A percentile compares a stretch with the other conserved stretches of the same genome.
phyloP scores from a whole-genome alignment of 2,329 filamentous ascomycete species.

The Raffaelea deltoideospora region DNA sequence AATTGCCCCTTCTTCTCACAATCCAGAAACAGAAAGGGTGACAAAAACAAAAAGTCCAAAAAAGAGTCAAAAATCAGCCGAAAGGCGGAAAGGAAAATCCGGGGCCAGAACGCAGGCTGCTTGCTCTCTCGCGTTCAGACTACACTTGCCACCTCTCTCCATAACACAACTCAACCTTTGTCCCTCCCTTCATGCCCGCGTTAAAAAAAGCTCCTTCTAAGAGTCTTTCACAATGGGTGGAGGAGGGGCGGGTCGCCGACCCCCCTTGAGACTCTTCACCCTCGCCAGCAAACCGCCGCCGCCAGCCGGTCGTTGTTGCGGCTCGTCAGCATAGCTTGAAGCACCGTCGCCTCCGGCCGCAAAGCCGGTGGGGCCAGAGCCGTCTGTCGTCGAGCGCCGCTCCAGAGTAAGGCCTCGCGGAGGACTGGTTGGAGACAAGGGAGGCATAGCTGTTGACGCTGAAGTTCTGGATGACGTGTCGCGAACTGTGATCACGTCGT shows the following conservation, averaged over 20 bases:
- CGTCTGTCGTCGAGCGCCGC: slow-evolving; percentile 48
- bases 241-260: slow-evolving; percentile 28
- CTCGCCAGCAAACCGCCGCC: slow-evolving; percentile 56
- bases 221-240: slow-evolving; percentile 9
- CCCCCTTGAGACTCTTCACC: slow-evolving; percentile 70
- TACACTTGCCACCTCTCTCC: too few species aligned
- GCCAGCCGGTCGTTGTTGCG: not conserved
- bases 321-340: not conserved
- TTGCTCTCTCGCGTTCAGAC: too few species aligned
- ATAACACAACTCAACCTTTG: too few species aligned
- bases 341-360: too few species aligned
- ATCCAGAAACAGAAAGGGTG: too few species aligned
- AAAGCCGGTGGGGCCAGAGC: too few species aligned
- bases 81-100: too few species aligned
- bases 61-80: too few species aligned
- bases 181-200: slow-evolving; percentile 1
- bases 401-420: slow-evolving; percentile 39
- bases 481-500: slow-evolving; percentile 32
- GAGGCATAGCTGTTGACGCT: slow-evolving; percentile 1
- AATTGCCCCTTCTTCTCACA: too few species aligned
- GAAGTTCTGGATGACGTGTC: slow-evolving; percentile 13
- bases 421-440: slow-evolving; percentile 39
- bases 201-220: slow-evolving; percentile 8
- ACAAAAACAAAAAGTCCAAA: too few species aligned
- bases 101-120: too few species aligned